Percentiles rank a stretch among this genome's conserved stretches.
Conservation (phyloP, 306 rosid species). For the Echinosophora koreensis region DNA sequence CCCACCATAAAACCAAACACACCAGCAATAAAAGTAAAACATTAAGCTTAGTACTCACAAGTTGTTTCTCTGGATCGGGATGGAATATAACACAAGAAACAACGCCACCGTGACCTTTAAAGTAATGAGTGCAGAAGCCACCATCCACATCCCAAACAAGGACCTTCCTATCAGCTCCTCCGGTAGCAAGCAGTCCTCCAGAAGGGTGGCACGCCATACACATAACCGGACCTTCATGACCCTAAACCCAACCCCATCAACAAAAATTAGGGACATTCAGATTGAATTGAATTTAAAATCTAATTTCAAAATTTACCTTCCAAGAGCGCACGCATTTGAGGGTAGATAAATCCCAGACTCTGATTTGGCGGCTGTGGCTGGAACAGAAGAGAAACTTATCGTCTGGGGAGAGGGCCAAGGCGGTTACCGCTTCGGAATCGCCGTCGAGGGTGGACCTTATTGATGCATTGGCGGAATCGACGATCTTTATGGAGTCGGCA, state of each 20-base stretch:
- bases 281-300: not conserved
- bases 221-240: conserved; percentile 97
- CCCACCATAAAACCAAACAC: too few relatives aligned
- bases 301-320: conserved; percentile 67
- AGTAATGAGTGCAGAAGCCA: conserved; percentile 92
- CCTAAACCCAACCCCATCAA: conserved; percentile 54
- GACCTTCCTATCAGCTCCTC: conserved; percentile 94
- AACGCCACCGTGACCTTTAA: conserved; percentile 85
- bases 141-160: conserved; percentile 96
- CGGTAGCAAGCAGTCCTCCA: conserved; percentile 92
- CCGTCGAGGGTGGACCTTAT: conserved; percentile 73
- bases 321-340: conserved; percentile 82
- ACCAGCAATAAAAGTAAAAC: not conserved
- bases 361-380: conserved; percentile 81
- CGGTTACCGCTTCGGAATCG: conserved; percentile 78
- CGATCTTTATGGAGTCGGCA: conserved; percentile 78
- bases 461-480: conserved; percentile 75
- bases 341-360: conserved; percentile 87
- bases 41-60: conserved; percentile 60
- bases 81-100: conserved; percentile 84
- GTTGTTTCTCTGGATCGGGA: conserved; percentile 73
- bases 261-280: not conserved
- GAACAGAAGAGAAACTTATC: conserved; percentile 77
- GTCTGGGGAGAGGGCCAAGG: conserved; percentile 76
- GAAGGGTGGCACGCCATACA: conserved; percentile 86